Conservation (phyloP, 73 alveolate genomes). For the Tetrahymena elliotti region DNA sequence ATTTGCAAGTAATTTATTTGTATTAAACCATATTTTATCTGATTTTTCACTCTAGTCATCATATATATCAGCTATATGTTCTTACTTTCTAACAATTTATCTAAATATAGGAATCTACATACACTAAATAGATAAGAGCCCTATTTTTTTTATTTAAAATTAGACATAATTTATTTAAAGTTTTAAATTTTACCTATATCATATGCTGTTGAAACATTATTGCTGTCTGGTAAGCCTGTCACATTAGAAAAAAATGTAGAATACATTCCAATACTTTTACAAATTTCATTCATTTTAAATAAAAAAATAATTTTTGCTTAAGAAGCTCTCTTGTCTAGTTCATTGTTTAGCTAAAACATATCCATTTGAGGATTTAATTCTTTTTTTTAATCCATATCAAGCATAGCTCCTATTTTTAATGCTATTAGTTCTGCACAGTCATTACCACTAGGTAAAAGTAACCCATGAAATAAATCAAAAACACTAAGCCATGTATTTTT, state of each 20-base stretch:
- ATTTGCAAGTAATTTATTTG: slow-evolving; percentile 43
- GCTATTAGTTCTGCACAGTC: slow-evolving; percentile 51
- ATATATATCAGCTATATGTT: slow-evolving; percentile 21
- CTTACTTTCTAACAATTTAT: slow-evolving; percentile 40
- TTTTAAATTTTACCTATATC: slow-evolving; percentile 48
- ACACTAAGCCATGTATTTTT: slow-evolving; percentile 21
- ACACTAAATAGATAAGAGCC: neutral
- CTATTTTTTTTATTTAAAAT: neutral
- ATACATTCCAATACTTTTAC: slow-evolving; percentile 58
- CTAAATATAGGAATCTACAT: slow-evolving; percentile 26
- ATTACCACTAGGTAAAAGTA: slow-evolving; percentile 60
- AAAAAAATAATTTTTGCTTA: slow-evolving; percentile 43
- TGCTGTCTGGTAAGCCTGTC: slow-evolving; percentile 65
- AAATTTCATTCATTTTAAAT: slow-evolving; percentile 65
- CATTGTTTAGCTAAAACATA: slow-evolving; percentile 25
- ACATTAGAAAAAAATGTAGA: slow-evolving; percentile 65
- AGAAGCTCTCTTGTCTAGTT: slow-evolving; percentile 26
- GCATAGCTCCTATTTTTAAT: slow-evolving; percentile 51
- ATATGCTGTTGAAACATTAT: slow-evolving; percentile 61
- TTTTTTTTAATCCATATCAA: slow-evolving; percentile 4
- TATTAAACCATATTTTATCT: slow-evolving; percentile 47
- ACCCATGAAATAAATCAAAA: slow-evolving; percentile 44
- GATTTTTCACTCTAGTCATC: slow-evolving; percentile 22
- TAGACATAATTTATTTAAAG: neutral
- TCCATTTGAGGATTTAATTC: slow-evolving; percentile 7